Percentiles rank a stretch among this genome's conserved stretches.
Conservation (phyloP, 805 yeast genomes). For the Metschnikowia lachancei region DNA sequence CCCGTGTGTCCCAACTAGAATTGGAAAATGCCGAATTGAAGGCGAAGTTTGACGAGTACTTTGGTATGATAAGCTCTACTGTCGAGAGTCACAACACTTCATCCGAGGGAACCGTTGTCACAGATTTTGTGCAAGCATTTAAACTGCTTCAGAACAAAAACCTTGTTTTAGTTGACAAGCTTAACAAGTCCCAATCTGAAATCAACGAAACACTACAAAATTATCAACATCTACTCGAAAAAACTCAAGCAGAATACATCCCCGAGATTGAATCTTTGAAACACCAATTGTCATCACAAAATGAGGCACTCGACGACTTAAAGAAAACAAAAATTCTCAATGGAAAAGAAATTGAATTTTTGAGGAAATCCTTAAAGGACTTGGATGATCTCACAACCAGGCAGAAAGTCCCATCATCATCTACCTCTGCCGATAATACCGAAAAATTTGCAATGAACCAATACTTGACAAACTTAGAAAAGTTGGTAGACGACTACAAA, state of each 20-base stretch:
- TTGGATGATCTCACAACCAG: slow-evolving; percentile 33
- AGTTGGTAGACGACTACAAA: slow-evolving; percentile 55
- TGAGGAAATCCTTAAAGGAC: slow-evolving; percentile 55
- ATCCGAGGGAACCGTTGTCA: slow-evolving; percentile 14
- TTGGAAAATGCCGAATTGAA: slow-evolving; percentile 49
- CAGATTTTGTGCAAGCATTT: slow-evolving; percentile 34
- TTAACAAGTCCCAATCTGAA: slow-evolving; percentile 22
- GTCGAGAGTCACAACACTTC: slow-evolving; percentile 19
- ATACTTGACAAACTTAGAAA: slow-evolving; percentile 42
- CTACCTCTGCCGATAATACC: slow-evolving; percentile 10
- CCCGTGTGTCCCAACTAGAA: slow-evolving; percentile 46
- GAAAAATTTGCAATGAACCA: slow-evolving; percentile 33
- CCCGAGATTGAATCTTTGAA: slow-evolving; percentile 18
- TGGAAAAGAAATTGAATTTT: slow-evolving; percentile 55
- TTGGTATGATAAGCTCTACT: slow-evolving; percentile 42
- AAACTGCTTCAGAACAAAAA: slow-evolving; percentile 31
- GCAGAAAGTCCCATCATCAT: slow-evolving; percentile 12
- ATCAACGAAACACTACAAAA: slow-evolving; percentile 17
- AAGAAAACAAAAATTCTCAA: slow-evolving; percentile 53
- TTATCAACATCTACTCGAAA: slow-evolving; percentile 3
- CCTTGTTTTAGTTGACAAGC: slow-evolving; percentile 38
- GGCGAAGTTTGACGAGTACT: slow-evolving; percentile 44
- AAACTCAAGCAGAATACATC: slow-evolving; percentile 11
- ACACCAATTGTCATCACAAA: slow-evolving; percentile 15
- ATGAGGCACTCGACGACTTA: slow-evolving; percentile 32